phyloP scores from a whole-genome alignment of 2,329 filamentous ascomycete species.

The Calonectria montana region DNA sequence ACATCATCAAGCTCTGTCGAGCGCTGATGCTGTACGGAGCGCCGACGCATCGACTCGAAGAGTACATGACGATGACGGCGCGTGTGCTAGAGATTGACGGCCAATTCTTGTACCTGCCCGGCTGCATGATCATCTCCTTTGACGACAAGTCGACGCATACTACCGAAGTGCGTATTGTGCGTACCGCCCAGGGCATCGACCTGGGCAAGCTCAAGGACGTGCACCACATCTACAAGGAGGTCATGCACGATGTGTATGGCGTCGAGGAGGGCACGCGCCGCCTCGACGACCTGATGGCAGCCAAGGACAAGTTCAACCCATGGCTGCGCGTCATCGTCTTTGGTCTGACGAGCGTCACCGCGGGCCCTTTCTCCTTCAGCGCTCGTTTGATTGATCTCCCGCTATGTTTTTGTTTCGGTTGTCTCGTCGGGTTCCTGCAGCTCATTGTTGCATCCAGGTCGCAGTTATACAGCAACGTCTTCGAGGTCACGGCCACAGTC shows the following conservation, averaged over 20 bases:
- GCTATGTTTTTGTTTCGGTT: conserved; percentile 77
- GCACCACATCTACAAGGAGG: conserved; percentile 73
- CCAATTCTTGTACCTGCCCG: conserved; percentile 89
- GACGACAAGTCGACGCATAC: conserved; percentile 76
- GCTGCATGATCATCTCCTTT: conserved; percentile 93
- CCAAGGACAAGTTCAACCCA: conserved; percentile 64
- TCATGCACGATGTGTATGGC: conserved; percentile 69
- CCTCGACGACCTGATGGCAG: conserved; percentile 66
- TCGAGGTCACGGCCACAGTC: conserved; percentile 72
- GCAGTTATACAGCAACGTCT: conserved; percentile 74
- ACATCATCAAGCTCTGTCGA: conserved; percentile 84
- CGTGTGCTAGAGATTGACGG: conserved; percentile 86
- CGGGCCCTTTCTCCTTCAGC: conserved; percentile 81
- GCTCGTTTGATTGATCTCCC: conserved; percentile 79
- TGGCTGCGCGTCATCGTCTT: conserved; percentile 72
- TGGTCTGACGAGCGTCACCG: conserved; percentile 77
- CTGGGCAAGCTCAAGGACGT: conserved; percentile 71
- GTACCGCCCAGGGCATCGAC: conserved; percentile 67
- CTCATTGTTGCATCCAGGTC: conserved; percentile 76
- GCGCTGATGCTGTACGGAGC: conserved; percentile 90
- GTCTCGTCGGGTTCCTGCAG: conserved; percentile 76
- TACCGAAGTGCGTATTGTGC: conserved; percentile 74
- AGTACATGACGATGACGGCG: conserved; percentile 89
- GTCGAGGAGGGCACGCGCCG: conserved; percentile 67
- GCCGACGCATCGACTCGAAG: conserved; percentile 88